Evolutionary conservation across 805 yeast species (phyloP).

Genomic region (Clavispora asparagi): DNA sequence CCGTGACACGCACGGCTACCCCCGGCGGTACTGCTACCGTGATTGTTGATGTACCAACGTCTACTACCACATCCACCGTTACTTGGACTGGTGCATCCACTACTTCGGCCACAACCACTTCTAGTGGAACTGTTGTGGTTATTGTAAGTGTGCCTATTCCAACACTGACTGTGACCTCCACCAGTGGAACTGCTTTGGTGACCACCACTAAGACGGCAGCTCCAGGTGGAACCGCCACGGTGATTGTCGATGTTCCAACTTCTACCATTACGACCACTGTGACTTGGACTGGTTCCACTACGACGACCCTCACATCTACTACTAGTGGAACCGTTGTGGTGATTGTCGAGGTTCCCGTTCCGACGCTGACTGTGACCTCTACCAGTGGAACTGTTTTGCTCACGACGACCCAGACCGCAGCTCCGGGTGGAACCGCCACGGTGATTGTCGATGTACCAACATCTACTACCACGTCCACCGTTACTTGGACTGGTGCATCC

Average conservation of each 20-base stretch:
- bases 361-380: conserved; percentile 8
- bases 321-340: neutral
- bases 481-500: conserved; percentile 5
- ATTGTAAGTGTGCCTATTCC: conserved; percentile 16
- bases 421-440: conserved; percentile 1
- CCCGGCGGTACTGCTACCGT: conserved; percentile 10
- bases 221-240: conserved; percentile 2
- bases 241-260: conserved; percentile 8
- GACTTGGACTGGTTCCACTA: conserved; percentile 6
- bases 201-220: neutral
- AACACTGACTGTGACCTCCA: conserved; percentile 8
- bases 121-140: conserved; percentile 11
- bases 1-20: conserved; percentile 5
- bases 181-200: neutral
- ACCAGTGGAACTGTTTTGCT: neutral
- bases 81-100: conserved; percentile 7
- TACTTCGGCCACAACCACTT: conserved; percentile 5
- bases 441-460: conserved; percentile 9
- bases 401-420: neutral
- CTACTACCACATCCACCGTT: conserved; percentile 5
- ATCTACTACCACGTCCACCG: conserved; percentile 4
- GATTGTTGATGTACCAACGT: conserved; percentile 8
- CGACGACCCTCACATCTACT: neutral
- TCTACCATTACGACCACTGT: conserved; percentile 4
- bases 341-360: neutral